These are phyloP conservation scores for Isatis tinctoria DNA, from an alignment of 345 rosid species.

Conservation along the genomic window DNA sequence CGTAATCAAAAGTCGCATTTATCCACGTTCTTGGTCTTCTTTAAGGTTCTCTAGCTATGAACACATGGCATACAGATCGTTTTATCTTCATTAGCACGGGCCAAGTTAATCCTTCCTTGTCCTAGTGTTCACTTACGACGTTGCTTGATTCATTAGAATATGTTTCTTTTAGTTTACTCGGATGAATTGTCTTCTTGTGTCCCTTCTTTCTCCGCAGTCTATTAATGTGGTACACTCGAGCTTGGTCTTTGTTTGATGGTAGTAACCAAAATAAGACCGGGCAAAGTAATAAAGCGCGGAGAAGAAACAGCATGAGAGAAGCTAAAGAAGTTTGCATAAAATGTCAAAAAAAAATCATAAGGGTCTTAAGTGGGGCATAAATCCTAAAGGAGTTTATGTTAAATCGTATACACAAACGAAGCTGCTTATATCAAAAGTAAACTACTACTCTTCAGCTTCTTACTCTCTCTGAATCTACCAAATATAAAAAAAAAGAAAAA, in stretches of 20 bases:
- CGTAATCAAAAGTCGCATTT: conserved; percentile 15
- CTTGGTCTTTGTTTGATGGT: not conserved
- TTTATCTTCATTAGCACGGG: conserved; percentile 9
- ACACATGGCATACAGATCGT: conserved; percentile 1
- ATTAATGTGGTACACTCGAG: not conserved
- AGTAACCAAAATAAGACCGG: not conserved
- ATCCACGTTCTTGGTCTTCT: not conserved
- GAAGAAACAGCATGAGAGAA: not conserved
- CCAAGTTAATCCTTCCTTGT: conserved; percentile 1
- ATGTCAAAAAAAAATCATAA: not conserved
- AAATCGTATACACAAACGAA: conserved; percentile 28
- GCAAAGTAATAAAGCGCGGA: not conserved
- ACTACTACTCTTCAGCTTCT: not conserved
- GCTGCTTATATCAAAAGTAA: conserved; percentile 1
- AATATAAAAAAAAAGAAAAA: not conserved
- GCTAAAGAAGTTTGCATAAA: not conserved
- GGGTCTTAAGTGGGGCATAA: not conserved
- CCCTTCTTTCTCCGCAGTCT: not conserved
- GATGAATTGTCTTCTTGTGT: not conserved
- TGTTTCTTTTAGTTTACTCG: not conserved
- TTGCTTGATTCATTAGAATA: not conserved
- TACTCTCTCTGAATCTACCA: conserved; percentile 5
- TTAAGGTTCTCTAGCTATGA: not conserved
- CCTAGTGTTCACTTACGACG: not conserved
- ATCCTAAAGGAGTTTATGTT: conserved; percentile 16